Evolutionary conservation across 208 protist species (phyloP).

Genomic region (Lotmaria passim): DNA sequence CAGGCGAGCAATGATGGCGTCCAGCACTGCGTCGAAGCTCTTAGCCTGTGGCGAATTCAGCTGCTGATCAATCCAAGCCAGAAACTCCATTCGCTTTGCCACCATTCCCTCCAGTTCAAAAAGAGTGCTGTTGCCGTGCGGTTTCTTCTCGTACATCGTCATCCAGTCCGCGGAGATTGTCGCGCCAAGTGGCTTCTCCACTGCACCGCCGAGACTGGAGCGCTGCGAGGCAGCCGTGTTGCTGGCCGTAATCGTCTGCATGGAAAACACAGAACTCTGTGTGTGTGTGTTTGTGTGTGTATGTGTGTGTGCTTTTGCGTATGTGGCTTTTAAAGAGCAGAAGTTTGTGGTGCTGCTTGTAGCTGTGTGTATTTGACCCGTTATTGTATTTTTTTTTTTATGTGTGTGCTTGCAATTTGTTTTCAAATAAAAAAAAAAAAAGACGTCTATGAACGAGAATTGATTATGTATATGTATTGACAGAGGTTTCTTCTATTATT

Average conservation of each 20-base stretch:
- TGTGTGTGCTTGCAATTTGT: too few relatives aligned
- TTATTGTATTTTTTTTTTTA: too few relatives aligned
- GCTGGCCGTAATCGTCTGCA: slow-evolving; percentile 34
- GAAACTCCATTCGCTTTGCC: slow-evolving; percentile 90
- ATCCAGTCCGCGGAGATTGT: slow-evolving; percentile 55
- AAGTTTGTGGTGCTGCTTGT: too few relatives aligned
- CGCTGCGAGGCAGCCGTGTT: slow-evolving; percentile 15
- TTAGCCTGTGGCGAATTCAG: slow-evolving; percentile 66
- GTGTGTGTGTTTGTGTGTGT: too few relatives aligned
- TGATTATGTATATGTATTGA: too few relatives aligned
- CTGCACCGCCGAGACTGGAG: slow-evolving; percentile 7
- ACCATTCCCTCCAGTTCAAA: slow-evolving; percentile 86
- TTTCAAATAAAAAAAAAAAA: too few relatives aligned
- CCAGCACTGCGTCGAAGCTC: slow-evolving; percentile 61
- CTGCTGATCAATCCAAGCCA: slow-evolving; percentile 86
- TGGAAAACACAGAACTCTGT: too few relatives aligned
- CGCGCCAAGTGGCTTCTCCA: slow-evolving; percentile 9
- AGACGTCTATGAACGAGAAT: too few relatives aligned
- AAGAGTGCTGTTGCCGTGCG: slow-evolving; percentile 67
- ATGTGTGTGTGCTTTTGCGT: too few relatives aligned
- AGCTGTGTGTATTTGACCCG: too few relatives aligned
- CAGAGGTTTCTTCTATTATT: too few relatives aligned
- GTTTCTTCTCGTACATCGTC: slow-evolving; percentile 74
- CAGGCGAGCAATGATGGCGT: slow-evolving; percentile 70
- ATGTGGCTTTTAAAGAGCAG: too few relatives aligned